Evolutionary conservation across 106 monocot species (phyloP).

Genomic region (Acorus gramineus): DNA sequence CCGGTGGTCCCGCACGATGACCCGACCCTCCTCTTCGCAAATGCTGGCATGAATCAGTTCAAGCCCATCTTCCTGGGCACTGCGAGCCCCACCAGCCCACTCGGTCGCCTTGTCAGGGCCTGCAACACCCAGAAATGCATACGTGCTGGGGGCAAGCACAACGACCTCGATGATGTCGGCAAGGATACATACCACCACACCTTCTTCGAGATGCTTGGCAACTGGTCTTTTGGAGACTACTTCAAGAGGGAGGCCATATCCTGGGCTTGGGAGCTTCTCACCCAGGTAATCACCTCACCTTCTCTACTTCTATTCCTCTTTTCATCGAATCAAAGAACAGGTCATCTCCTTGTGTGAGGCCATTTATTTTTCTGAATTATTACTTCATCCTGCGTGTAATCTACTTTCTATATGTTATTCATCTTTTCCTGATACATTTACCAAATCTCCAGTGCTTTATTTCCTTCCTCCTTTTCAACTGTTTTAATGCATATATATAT

Average conservation of each 20-base stretch:
- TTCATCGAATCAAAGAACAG: too few relatives aligned
- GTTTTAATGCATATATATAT: too few relatives aligned
- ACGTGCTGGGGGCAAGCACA: constrained; percentile 98
- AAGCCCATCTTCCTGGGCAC: constrained; percentile 89
- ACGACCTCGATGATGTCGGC: constrained; percentile 93
- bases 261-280: constrained; percentile 93
- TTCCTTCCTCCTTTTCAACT: too few relatives aligned
- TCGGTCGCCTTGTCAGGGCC: constrained; percentile 60
- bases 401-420: too few relatives aligned
- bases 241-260: constrained; percentile 81
- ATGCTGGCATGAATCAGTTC: constrained; percentile 98
- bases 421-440: too few relatives aligned
- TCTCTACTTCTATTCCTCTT: background rate
- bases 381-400: too few relatives aligned
- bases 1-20: constrained; percentile 93
- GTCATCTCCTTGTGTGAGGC: too few relatives aligned
- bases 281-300: constrained; percentile 33
- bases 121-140: constrained; percentile 99
- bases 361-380: too few relatives aligned
- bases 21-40: constrained; percentile 92
- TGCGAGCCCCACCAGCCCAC: constrained; percentile 54
- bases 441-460: too few relatives aligned
- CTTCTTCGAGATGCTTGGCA: constrained; percentile 98
- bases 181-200: constrained; percentile 98
- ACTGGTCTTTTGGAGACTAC: constrained; percentile 98